Evolutionary conservation across 768 basidiomycete species (phyloP).

Genomic region (Rhizopogon sp.): DNA sequence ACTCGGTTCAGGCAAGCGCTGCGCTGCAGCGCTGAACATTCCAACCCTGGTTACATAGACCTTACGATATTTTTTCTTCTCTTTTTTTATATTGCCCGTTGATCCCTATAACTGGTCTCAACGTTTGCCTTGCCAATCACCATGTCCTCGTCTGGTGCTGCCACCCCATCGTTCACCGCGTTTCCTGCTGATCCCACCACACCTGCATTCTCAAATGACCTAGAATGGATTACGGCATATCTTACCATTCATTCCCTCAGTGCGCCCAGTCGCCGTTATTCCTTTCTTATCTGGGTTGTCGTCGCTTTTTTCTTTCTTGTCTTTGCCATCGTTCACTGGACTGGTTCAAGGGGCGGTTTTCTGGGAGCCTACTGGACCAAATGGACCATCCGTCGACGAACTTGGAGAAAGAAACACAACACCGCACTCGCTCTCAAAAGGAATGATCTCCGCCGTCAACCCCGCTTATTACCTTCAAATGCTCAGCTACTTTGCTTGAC

Average conservation of each 20-base stretch:
- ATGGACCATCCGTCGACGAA: constrained; percentile 52
- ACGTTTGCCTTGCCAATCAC: neutral
- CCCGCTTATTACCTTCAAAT: constrained; percentile 53
- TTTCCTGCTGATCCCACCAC: constrained; percentile 34
- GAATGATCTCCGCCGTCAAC: constrained; percentile 35
- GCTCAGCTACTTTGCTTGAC: constrained; percentile 51
- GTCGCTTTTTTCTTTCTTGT: constrained; percentile 37
- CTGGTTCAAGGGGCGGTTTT: constrained; percentile 35
- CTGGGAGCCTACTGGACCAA: constrained; percentile 52
- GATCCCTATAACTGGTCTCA: too few species aligned
- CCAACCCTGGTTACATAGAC: too few species aligned
- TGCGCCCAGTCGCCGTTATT: constrained; percentile 46
- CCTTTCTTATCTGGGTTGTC: constrained; percentile 56
- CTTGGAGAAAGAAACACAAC: constrained; percentile 48
- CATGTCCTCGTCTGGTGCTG: constrained; percentile 1
- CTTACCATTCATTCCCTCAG: constrained; percentile 53
- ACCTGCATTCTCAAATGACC: constrained; percentile 38
- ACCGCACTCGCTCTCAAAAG: constrained; percentile 28
- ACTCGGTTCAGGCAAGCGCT: too few species aligned
- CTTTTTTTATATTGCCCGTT: too few species aligned
- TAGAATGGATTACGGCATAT: constrained; percentile 54
- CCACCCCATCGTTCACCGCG: constrained; percentile 4
- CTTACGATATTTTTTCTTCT: too few species aligned
- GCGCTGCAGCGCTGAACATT: too few species aligned
- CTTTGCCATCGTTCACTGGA: constrained; percentile 38